Conservation (phyloP, 192 early-diverging fungal genomes). For the Obelidium mucronatum region DNA sequence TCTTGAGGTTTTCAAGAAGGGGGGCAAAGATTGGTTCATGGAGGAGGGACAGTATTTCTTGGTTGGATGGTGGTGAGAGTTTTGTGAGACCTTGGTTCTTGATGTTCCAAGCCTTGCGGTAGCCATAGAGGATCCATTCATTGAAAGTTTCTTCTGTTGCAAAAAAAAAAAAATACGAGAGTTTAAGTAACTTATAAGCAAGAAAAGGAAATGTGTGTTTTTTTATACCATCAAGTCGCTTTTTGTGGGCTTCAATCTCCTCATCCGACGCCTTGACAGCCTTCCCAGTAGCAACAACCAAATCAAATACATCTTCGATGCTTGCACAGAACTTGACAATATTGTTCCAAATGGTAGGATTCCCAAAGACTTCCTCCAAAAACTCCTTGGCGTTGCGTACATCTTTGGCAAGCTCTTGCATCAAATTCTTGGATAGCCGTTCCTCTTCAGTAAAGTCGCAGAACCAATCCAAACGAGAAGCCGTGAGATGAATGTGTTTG, state of each 20-base stretch:
- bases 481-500: background rate
- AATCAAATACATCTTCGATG: background rate
- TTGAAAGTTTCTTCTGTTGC: background rate
- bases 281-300: background rate
- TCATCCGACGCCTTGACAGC: background rate
- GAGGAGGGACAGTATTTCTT: background rate
- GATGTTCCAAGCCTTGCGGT: background rate
- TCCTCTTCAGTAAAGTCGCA: background rate
- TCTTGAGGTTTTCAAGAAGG: background rate
- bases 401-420: background rate
- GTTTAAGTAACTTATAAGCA: too few species aligned
- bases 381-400: background rate
- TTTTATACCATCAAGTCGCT: background rate
- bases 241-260: background rate
- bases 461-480: constrained; percentile 3
- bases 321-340: background rate
- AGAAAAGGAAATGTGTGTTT: too few species aligned
- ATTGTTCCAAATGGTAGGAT: background rate
- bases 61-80: background rate
- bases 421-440: background rate
- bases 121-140: background rate
- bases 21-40: background rate
- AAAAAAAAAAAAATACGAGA: background rate
- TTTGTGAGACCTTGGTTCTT: background rate
- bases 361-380: background rate